Evolutionary conservation across 352 stramenopile species (phyloP).

Genomic region (Phytophthora pisi): DNA sequence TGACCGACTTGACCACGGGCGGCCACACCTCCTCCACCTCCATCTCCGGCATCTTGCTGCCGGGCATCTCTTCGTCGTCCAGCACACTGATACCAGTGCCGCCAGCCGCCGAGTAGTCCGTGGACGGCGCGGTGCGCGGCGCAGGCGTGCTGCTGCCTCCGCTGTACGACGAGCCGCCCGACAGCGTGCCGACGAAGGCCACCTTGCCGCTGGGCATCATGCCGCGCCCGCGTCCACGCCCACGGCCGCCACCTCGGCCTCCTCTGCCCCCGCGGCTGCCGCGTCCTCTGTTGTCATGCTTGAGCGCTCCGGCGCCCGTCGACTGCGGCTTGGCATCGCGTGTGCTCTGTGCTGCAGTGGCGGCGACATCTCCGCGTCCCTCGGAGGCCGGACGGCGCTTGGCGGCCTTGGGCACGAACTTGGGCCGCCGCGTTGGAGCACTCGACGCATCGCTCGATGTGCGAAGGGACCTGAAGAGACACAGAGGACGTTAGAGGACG

Average conservation of each 20-base stretch:
- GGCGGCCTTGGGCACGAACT: conserved; percentile 81
- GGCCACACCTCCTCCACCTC: conserved; percentile 83
- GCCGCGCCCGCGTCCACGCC: conserved; percentile 52
- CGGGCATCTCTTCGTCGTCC: conserved; percentile 69
- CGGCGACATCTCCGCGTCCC: conserved; percentile 17
- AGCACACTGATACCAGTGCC: conserved; percentile 87
- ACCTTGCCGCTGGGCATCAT: conserved; percentile 71
- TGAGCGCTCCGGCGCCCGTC: conserved; percentile 23
- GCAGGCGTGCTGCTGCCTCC: conserved; percentile 40
- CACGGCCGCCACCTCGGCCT: conserved; percentile 55
- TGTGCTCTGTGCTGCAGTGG: conserved; percentile 3
- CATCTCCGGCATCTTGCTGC: conserved; percentile 53
- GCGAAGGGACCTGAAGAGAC: conserved; percentile 57
- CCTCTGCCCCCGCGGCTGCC: conserved; percentile 46
- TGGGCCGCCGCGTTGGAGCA: conserved; percentile 58
- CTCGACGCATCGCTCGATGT: conserved; percentile 38
- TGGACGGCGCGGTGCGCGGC: conserved; percentile 32
- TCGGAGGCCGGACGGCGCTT: conserved; percentile 55
- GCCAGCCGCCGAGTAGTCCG: conserved; percentile 65
- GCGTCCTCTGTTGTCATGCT: conserved; percentile 37
- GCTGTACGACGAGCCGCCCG: conserved; percentile 81
- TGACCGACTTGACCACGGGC: conserved; percentile 73
- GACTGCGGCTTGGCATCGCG: conserved; percentile 33
- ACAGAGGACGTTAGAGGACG: conserved; percentile 4
- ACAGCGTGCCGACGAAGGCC: conserved; percentile 81